Evolutionary conservation across 768 basidiomycete genomes (phyloP).

Genomic region (Mycena epipterygia): DNA sequence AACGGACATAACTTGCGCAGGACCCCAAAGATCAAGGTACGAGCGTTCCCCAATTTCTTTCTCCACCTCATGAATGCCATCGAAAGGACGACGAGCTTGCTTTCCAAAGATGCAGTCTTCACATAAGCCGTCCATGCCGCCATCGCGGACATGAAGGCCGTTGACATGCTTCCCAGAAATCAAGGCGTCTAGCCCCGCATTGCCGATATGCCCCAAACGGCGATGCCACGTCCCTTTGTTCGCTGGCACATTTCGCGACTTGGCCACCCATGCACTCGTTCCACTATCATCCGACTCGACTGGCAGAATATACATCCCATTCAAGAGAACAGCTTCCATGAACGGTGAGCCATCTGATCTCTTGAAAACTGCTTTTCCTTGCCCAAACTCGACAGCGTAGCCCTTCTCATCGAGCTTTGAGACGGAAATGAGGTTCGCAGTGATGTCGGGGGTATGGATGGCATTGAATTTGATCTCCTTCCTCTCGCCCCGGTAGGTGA

Average conservation of each 20-base stretch:
- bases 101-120: constrained; percentile 8
- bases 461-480: constrained; percentile 1
- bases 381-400: neutral
- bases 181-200: neutral
- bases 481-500: neutral
- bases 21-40: constrained; percentile 9
- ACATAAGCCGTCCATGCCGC: neutral
- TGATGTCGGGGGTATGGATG: constrained; percentile 14
- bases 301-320: neutral
- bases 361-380: neutral
- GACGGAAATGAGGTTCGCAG: constrained; percentile 11
- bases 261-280: neutral
- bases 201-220: constrained; percentile 1
- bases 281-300: neutral
- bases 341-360: neutral
- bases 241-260: neutral
- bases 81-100: neutral
- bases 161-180: constrained; percentile 2
- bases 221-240: constrained; percentile 10
- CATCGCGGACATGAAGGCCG: neutral
- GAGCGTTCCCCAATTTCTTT: neutral
- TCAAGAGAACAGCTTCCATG: neutral
- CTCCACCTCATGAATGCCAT: neutral
- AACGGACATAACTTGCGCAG: constrained; percentile 1
- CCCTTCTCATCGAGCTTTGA: constrained; percentile 2